Evolutionary conservation across 106 monocot genomes (phyloP).

Genomic region (Dactylorhiza incarnata): DNA sequence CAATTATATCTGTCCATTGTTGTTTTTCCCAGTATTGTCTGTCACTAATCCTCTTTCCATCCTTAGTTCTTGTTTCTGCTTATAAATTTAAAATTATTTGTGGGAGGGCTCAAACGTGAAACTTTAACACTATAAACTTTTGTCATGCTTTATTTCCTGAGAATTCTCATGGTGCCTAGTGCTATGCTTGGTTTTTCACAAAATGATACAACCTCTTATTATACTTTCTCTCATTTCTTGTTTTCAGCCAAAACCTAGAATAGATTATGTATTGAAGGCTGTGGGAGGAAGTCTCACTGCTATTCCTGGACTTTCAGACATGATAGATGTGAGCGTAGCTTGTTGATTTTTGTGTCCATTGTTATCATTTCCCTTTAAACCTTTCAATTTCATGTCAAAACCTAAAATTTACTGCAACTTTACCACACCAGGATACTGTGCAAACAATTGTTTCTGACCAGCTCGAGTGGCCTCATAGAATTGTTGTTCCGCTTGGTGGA

Average conservation of each 20-base stretch:
- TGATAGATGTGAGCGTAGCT: conserved; percentile 70
- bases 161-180: not conserved
- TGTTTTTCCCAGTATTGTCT: not conserved
- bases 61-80: not conserved
- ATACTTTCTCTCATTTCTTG: not conserved
- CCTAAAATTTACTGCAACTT: conserved; percentile 1
- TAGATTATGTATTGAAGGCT: conserved; percentile 89
- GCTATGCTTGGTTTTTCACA: not conserved
- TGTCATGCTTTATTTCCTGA: not conserved
- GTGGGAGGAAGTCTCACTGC: conserved; percentile 96
- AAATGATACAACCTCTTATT: not conserved
- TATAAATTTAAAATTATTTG: not conserved
- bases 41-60: not conserved
- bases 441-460: conserved; percentile 66
- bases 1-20: not conserved
- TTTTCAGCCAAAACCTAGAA: conserved; percentile 86
- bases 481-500: conserved; percentile 93
- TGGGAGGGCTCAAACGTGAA: not conserved
- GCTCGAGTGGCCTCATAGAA: conserved; percentile 98
- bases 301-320: conserved; percentile 92
- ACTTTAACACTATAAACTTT: not conserved
- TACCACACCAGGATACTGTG: conserved; percentile 58
- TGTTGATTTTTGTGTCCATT: not conserved
- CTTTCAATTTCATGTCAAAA: not conserved
- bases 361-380: not conserved